Evolutionary conservation across 2,329 filamentous ascomycete species (phyloP).

Genomic region (Parastagonospora nodorum): DNA sequence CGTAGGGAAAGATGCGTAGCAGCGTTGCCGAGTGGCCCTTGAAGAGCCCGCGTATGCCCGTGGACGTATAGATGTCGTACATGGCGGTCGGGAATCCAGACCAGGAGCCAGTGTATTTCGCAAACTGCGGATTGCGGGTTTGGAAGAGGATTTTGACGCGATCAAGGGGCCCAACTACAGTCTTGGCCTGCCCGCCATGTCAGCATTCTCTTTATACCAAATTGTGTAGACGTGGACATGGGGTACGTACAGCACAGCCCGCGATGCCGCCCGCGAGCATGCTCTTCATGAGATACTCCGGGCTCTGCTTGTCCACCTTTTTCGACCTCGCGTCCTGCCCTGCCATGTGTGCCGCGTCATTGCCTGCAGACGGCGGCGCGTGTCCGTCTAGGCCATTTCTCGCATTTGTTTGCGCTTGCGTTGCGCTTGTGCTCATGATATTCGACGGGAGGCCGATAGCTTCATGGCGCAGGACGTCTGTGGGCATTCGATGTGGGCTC

Average conservation of each 20-base stretch:
- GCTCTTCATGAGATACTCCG: slow-evolving; percentile 83
- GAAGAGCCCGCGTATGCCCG: slow-evolving; percentile 79
- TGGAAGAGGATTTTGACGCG: slow-evolving; percentile 99
- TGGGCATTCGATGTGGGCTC: slow-evolving; percentile 43
- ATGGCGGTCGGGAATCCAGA: slow-evolving; percentile 81
- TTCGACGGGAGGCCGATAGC: slow-evolving; percentile 36
- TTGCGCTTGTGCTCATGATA: slow-evolving; percentile 40
- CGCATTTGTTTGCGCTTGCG: slow-evolving; percentile 26
- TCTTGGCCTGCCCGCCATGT: slow-evolving; percentile 77
- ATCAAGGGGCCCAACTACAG: slow-evolving; percentile 91
- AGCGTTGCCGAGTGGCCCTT: slow-evolving; percentile 94
- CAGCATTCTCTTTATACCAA: slow-evolving; percentile 3
- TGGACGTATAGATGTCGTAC: slow-evolving; percentile 76
- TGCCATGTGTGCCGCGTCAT: slow-evolving; percentile 2
- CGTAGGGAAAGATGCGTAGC: slow-evolving; percentile 94
- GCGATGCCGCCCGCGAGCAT: slow-evolving; percentile 87
- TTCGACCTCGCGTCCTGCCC: slow-evolving; percentile 27
- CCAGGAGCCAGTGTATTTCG: slow-evolving; percentile 91
- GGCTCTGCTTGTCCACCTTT: slow-evolving; percentile 70
- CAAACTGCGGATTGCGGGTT: slow-evolving; percentile 89
- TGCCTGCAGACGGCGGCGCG: slow-evolving; percentile 52
- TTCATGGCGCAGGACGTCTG: slow-evolving; percentile 45
- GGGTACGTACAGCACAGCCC: slow-evolving; percentile 77
- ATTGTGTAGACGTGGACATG: background rate
- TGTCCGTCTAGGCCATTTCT: slow-evolving; percentile 23